Conservation (phyloP, 345 rosid genomes). For the Citrus inodora region DNA sequence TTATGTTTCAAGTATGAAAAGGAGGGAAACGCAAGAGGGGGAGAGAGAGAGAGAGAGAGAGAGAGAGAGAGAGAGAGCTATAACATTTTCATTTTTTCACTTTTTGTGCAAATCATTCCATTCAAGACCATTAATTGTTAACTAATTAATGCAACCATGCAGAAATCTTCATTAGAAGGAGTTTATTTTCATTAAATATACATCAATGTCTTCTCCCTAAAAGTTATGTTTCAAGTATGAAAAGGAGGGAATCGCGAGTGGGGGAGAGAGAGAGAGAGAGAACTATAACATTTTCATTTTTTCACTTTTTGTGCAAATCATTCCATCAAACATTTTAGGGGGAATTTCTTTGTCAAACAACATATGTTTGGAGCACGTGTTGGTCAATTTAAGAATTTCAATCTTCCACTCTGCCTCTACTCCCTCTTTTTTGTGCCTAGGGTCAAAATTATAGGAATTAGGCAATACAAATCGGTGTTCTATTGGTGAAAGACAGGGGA, state of each 20-base stretch:
- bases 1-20: background rate
- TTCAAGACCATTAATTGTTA: background rate
- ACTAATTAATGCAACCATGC: background rate
- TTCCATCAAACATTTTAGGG: background rate
- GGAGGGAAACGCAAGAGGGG: background rate
- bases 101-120: background rate
- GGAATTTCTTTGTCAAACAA: background rate
- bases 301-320: background rate
- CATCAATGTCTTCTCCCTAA: background rate
- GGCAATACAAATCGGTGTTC: background rate
- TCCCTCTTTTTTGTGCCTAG: background rate
- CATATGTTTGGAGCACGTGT: background rate
- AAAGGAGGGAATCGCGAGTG: background rate
- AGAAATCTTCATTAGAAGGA: background rate
- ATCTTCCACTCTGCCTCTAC: background rate
- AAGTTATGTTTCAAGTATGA: background rate
- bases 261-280: too few species aligned
- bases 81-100: background rate
- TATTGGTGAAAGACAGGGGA: background rate
- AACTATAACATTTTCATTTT: background rate
- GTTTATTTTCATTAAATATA: background rate
- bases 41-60: too few species aligned
- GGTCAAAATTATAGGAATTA: background rate
- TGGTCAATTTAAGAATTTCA: background rate
- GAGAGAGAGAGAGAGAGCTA: too few species aligned